phyloP scores from a whole-genome alignment of 2,329 filamentous ascomycete genomes.

The Berkeleyomyces rouxiae region DNA sequence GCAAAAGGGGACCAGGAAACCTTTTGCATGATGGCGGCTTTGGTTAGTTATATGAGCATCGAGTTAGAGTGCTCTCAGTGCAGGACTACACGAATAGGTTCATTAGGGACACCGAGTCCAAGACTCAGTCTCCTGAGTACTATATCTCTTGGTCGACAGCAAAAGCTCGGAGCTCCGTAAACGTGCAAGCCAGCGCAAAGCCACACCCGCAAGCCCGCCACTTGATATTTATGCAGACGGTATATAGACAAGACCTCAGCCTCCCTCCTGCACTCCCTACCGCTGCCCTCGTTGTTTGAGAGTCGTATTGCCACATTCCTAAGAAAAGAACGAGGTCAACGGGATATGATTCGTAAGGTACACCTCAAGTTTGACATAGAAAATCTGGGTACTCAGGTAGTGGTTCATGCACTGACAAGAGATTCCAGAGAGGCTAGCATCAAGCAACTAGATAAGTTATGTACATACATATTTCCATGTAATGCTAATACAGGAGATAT shows the following conservation, averaged over 20 bases:
- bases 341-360: not conserved
- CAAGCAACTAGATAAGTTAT: not conserved
- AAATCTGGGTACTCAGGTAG: no score
- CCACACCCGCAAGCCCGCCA: not conserved
- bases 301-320: not conserved
- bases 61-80: no score
- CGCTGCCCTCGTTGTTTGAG: not conserved
- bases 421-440: not conserved
- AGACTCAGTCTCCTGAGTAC: no score
- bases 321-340: not conserved
- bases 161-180: not conserved
- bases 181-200: not conserved
- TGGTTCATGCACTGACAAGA: not conserved
- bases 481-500: no score
- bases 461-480: no score
- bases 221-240: not conserved
- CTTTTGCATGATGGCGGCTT: not conserved
- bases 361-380: not conserved
- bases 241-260: not conserved
- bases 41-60: no score
- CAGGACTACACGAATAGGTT: no score
- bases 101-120: no score
- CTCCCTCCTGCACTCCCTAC: not conserved
- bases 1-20: not conserved
- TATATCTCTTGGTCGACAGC: no score